Conservation (phyloP, 2,329 filamentous ascomycete genomes). For the Lecanosticta acicola region DNA sequence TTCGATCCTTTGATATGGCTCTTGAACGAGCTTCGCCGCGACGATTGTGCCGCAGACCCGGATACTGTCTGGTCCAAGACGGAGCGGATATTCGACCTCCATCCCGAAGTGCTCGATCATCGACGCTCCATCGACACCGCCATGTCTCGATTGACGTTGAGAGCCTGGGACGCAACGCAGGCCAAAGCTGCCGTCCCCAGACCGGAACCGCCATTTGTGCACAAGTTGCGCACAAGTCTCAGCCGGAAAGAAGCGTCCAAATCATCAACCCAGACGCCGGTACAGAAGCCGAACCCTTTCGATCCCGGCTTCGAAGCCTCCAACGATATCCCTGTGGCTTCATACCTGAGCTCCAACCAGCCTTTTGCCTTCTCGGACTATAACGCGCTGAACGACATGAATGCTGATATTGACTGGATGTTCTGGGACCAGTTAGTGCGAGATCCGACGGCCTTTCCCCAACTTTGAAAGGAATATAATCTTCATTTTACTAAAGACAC, state of each 20-base stretch:
- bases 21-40: conserved; percentile 31
- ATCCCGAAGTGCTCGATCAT: conserved; percentile 37
- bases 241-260: conserved; percentile 11
- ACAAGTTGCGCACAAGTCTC: conserved; percentile 10
- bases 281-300: conserved; percentile 7
- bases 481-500: no score
- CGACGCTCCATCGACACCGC: conserved; percentile 40
- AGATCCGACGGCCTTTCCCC: conserved; percentile 6
- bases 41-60: conserved; percentile 18
- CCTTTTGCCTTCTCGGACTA: conserved; percentile 13
- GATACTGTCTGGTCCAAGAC: conserved; percentile 41
- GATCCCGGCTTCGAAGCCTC: conserved; percentile 5
- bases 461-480: neutral
- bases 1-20: conserved; percentile 37
- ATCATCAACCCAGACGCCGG: conserved; percentile 13
- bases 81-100: conserved; percentile 39
- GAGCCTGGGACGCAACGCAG: conserved; percentile 38
- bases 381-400: conserved; percentile 4
- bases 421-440: conserved; percentile 17
- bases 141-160: conserved; percentile 39
- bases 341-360: conserved; percentile 11
- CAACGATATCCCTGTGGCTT: conserved; percentile 11
- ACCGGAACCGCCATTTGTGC: conserved; percentile 14
- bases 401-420: conserved; percentile 16
- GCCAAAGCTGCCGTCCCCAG: neutral